Percentiles rank a stretch among this genome's conserved stretches.
Evolutionary conservation across 2,329 filamentous ascomycete species (phyloP).

Genomic region (Gnomoniopsis smithogilvyi): DNA sequence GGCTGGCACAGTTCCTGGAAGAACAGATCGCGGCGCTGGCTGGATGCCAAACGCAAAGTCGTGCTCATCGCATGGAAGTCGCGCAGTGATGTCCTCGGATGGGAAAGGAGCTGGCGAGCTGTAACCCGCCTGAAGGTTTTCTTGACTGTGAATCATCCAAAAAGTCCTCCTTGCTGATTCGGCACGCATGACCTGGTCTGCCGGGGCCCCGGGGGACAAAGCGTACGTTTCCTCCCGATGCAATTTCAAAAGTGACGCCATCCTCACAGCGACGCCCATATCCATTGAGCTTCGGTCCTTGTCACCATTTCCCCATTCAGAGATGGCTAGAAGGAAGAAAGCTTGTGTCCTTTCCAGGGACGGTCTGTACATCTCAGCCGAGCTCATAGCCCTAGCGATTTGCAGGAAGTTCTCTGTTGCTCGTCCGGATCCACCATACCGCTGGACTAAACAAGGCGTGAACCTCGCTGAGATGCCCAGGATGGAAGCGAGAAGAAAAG

Average conservation of each 20-base stretch:
- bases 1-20: conserved; percentile 30
- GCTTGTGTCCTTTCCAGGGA: conserved; percentile 28
- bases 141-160: conserved; percentile 35
- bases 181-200: conserved; percentile 29
- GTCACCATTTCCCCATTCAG: conserved; percentile 32
- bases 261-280: conserved; percentile 35
- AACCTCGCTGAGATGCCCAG: conserved; percentile 30
- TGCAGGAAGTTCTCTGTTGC: conserved; percentile 28
- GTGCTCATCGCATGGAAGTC: conserved; percentile 33
- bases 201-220: conserved; percentile 22
- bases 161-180: conserved; percentile 33
- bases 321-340: conserved; percentile 31
- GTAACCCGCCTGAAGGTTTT: conserved; percentile 34
- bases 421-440: conserved; percentile 22
- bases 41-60: conserved; percentile 34
- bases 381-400: conserved; percentile 23
- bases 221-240: conserved; percentile 35
- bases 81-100: conserved; percentile 31
- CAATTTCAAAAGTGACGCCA: conserved; percentile 32
- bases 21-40: conserved; percentile 28
- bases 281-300: conserved; percentile 30
- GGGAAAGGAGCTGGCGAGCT: conserved; percentile 31
- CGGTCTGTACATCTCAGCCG: conserved; percentile 27
- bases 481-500: conserved; percentile 28
- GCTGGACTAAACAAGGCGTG: conserved; percentile 24